phyloP scores from a whole-genome alignment of 345 rosid genomes.

The Rhodamnia argentea region DNA sequence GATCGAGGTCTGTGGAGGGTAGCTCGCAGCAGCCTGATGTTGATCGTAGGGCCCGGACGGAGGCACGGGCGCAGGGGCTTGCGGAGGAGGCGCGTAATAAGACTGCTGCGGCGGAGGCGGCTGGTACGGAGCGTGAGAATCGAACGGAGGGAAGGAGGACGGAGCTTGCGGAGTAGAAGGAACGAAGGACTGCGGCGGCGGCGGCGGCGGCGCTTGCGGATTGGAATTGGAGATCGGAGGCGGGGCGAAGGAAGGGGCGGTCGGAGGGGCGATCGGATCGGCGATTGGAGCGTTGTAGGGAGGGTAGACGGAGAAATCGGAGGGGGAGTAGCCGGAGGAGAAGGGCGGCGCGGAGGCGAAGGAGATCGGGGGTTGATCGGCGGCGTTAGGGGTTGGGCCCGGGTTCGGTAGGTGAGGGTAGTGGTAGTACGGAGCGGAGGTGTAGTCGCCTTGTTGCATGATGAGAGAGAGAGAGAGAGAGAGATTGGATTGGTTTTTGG shows the following conservation, averaged over 20 bases:
- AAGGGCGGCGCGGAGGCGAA: constrained; percentile 88
- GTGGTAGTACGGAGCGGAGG: constrained; percentile 41
- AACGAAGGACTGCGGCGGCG: constrained; percentile 21
- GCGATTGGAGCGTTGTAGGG: constrained; percentile 41
- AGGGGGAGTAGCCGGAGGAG: constrained; percentile 27
- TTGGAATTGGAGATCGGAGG: constrained; percentile 16
- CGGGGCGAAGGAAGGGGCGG: constrained; percentile 57
- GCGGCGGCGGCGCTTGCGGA: constrained; percentile 11
- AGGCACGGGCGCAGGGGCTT: neutral
- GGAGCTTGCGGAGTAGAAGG: constrained; percentile 20
- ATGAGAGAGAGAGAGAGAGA: neutral
- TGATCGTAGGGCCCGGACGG: neutral
- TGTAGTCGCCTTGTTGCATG: constrained; percentile 81
- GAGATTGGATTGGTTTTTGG: neutral
- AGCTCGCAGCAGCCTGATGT: neutral
- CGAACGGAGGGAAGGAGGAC: constrained; percentile 49
- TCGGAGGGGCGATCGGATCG: constrained; percentile 48
- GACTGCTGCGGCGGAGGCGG: constrained; percentile 43
- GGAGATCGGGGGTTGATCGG: constrained; percentile 16
- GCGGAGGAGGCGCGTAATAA: constrained; percentile 13
- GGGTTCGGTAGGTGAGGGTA: constrained; percentile 42
- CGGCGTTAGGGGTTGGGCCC: constrained; percentile 22
- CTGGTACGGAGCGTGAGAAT: constrained; percentile 51
- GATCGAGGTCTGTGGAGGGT: constrained; percentile 16
- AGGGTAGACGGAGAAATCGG: constrained; percentile 48